A percentile compares a stretch with the other conserved stretches of the same genome.
Evolutionary conservation across 2,329 filamentous ascomycete genomes (phyloP).

Genomic region (Alternaria brassicae): DNA sequence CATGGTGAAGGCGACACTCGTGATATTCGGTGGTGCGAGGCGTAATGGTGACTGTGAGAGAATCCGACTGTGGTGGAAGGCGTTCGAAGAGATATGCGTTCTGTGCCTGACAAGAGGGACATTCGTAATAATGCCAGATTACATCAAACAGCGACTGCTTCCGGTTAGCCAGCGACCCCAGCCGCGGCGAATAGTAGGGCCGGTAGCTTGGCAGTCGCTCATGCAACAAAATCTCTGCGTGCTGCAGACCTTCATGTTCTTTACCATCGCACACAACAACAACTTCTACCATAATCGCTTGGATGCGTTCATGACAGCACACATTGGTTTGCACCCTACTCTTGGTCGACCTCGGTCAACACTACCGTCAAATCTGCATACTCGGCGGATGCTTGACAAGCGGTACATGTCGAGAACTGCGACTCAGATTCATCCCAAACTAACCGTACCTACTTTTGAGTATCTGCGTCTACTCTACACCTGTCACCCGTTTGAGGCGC

Average conservation of each 20-base stretch:
- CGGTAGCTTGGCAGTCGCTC: constrained; percentile 10
- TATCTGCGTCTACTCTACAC: neutral
- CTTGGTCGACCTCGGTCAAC: neutral
- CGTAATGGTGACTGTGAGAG: neutral
- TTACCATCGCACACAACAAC: neutral
- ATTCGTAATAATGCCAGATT: constrained; percentile 20
- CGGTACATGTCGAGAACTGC: neutral
- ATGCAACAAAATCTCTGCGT: constrained; percentile 13
- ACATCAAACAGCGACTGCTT: constrained; percentile 9
- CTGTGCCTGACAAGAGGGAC: constrained; percentile 16
- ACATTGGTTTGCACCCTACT: neutral
- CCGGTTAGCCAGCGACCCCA: neutral
- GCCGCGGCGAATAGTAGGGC: constrained; percentile 9
- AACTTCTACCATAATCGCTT: neutral
- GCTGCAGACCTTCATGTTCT: neutral
- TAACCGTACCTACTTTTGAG: neutral
- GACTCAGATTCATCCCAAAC: neutral
- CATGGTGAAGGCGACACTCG: constrained; percentile 20
- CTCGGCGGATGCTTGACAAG: neutral
- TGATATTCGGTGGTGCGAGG: constrained; percentile 2
- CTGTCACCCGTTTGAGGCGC: neutral
- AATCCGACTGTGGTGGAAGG: neutral
- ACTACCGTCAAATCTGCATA: neutral
- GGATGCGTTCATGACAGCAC: neutral
- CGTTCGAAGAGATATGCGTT: neutral